Base-by-base conservation (phyloP, 2,329 filamentous ascomycete genomes). In the Cladosporium sp. region DNA sequence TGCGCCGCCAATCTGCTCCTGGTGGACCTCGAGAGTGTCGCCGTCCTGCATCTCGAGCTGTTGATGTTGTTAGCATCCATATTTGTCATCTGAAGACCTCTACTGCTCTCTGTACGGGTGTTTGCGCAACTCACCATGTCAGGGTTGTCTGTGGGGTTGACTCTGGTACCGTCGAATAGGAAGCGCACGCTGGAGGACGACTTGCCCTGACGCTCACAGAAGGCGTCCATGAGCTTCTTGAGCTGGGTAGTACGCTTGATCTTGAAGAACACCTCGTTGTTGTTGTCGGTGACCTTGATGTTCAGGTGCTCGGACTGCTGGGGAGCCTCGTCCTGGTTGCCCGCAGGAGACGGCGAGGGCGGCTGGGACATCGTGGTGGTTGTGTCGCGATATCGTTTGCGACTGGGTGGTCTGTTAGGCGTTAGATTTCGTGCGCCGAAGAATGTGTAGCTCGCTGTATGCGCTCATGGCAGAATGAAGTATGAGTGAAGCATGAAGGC, bases 211-310 rank as follows among this genome's bases (percentile, higher is more conserved):
- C 94, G 85, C 65, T 97, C 93, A 75, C 94, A 99, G 75, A 97
- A 99, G 19, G 94, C 94, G 61, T 91, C 88, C 94, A 99, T 99
- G 56, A 99, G 81, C 80, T 99, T 99, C 78, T 96, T 94, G 1
- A 99, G 84, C 73, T 91, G 90, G 1, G 94, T 99, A 20, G 88
- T 91, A 36, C 92, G 85, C 87, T 99, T 99, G 79, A 99, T 99
- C 82, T 99, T 99, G 82, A 99, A 99, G 76, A 97, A 99, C 68
- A 99, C 93, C 73, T 99, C 94, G 74, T 99, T 99, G 79, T 97
- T 97, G 79, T 96, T 97, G 68, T 99, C 94, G 0, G 94, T 97
- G 13, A 99, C 94, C 75, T 99, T 99, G 78, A 99, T 97, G 78
- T 99, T 99, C 4, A 99, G 81, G 75, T 99, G 94, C 77, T 97